Percentiles rank a stretch among this genome's conserved stretches.
These are phyloP conservation scores for Lepidium aucheri DNA, from an alignment of 345 rosid genomes.

Conservation along the genomic window DNA sequence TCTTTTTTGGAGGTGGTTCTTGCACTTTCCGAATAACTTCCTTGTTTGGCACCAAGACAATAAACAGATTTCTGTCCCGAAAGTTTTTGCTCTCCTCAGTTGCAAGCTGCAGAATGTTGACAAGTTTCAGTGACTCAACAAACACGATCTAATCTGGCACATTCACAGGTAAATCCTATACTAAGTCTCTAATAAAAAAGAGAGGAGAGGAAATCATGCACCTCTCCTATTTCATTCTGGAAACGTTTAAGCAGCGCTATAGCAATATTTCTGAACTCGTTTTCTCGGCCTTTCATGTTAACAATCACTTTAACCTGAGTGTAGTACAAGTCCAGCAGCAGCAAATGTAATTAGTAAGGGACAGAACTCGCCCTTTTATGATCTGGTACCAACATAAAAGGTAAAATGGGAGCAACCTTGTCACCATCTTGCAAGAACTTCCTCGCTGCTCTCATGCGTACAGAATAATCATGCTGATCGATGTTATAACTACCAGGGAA, in stretches of 20 bases:
- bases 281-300: conserved; percentile 87
- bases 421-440: conserved; percentile 86
- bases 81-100: conserved; percentile 80
- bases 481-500: conserved; percentile 61
- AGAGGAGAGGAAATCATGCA: conserved; percentile 5
- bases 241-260: conserved; percentile 74
- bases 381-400: background rate
- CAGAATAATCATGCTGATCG: conserved; percentile 88
- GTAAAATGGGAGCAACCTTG: conserved; percentile 41
- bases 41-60: conserved; percentile 77
- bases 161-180: background rate
- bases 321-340: conserved; percentile 3
- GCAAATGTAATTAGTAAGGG: background rate
- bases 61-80: conserved; percentile 63
- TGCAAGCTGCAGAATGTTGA: conserved; percentile 52
- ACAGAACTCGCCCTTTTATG: background rate
- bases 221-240: conserved; percentile 92
- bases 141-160: background rate
- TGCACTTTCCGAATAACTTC: conserved; percentile 53
- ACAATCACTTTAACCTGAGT: conserved; percentile 89
- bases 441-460: conserved; percentile 76
- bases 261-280: conserved; percentile 82
- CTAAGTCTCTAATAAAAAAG: background rate
- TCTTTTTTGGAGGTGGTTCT: conserved; percentile 56
- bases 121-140: background rate